Conservation (phyloP, 805 yeast genomes). For the Zygoascus biomembranicola region DNA sequence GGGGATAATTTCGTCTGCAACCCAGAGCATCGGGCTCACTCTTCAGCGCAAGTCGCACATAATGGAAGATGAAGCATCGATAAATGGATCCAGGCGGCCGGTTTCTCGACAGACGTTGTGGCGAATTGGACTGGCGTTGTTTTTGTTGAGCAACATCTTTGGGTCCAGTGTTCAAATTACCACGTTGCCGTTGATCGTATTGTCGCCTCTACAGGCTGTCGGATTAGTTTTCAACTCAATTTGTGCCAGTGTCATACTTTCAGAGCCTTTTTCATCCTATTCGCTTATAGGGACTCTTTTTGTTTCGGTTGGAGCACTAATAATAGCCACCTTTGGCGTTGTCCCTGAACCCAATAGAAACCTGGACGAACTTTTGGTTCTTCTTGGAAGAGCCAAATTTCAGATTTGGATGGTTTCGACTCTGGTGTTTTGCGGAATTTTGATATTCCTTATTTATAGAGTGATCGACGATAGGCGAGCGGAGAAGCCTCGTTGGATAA, state of each 20-base stretch:
- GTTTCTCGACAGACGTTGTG: conserved; percentile 44
- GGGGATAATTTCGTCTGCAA: conserved; percentile 67
- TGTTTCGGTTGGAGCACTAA: conserved; percentile 65
- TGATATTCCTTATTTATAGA: conserved; percentile 16
- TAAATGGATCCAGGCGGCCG: conserved; percentile 22
- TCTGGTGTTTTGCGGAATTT: conserved; percentile 22
- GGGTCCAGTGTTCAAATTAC: conserved; percentile 82
- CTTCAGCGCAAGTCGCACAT: conserved; percentile 74
- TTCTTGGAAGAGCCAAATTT: conserved; percentile 40
- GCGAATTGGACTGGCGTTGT: conserved; percentile 65
- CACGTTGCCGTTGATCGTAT: conserved; percentile 68
- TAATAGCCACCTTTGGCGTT: conserved; percentile 68
- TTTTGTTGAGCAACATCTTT: conserved; percentile 62
- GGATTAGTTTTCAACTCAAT: conserved; percentile 83
- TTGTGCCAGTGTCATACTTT: conserved; percentile 56
- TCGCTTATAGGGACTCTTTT: conserved; percentile 58
- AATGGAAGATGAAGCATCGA: conserved; percentile 28
- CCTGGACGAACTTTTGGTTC: conserved; percentile 38
- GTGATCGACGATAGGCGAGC: conserved; percentile 1
- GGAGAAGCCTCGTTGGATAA: background rate
- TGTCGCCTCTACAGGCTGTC: conserved; percentile 77
- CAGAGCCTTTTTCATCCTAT: conserved; percentile 54
- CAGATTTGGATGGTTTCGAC: conserved; percentile 46
- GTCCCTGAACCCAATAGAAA: conserved; percentile 46
- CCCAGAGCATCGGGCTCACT: conserved; percentile 75